These are phyloP conservation scores for Tylopilus plumbeoviolaceoides DNA, from an alignment of 768 basidiomycete genomes.

Conservation along the genomic window DNA sequence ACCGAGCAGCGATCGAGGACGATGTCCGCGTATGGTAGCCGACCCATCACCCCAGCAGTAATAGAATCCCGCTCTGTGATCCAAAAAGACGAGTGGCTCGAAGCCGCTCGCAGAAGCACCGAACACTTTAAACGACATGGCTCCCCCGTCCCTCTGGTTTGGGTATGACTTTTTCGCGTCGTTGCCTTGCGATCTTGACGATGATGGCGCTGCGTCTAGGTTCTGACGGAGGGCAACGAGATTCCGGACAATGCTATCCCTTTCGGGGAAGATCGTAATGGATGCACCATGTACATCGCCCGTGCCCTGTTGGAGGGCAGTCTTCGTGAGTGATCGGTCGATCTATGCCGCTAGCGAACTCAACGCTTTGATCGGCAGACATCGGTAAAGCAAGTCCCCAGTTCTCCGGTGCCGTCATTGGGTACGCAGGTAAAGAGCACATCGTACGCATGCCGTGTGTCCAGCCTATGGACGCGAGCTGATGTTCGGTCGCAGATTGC, in stretches of 20 bases:
- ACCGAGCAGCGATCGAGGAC: slow-evolving; percentile 17
- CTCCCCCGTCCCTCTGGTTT: slow-evolving; percentile 30
- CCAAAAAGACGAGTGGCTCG: slow-evolving; percentile 29
- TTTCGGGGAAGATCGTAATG: slow-evolving; percentile 31
- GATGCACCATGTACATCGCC: slow-evolving; percentile 26
- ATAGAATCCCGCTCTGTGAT: slow-evolving; percentile 14
- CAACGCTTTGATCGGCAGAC: slow-evolving; percentile 16
- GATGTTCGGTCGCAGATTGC: slow-evolving; percentile 18
- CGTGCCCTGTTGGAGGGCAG: slow-evolving; percentile 30
- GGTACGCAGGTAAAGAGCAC: slow-evolving; percentile 33
- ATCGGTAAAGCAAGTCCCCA: slow-evolving; percentile 34
- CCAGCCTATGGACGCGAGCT: neutral
- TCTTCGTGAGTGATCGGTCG: slow-evolving; percentile 22
- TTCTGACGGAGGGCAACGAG: slow-evolving; percentile 27
- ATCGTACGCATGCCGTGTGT: slow-evolving; percentile 18
- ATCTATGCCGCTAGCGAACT: neutral
- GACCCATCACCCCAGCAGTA: slow-evolving; percentile 12
- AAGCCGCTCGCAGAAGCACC: slow-evolving; percentile 27
- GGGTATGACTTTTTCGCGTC: slow-evolving; percentile 16
- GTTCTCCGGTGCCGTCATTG: slow-evolving; percentile 29
- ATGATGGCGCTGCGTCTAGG: slow-evolving; percentile 5
- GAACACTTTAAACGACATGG: slow-evolving; percentile 26
- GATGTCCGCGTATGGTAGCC: slow-evolving; percentile 13
- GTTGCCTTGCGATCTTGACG: neutral
- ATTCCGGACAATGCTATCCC: slow-evolving; percentile 35